phyloP scores from a whole-genome alignment of 495 filamentous ascomycete genomes.

The Ramalina intermedia region DNA sequence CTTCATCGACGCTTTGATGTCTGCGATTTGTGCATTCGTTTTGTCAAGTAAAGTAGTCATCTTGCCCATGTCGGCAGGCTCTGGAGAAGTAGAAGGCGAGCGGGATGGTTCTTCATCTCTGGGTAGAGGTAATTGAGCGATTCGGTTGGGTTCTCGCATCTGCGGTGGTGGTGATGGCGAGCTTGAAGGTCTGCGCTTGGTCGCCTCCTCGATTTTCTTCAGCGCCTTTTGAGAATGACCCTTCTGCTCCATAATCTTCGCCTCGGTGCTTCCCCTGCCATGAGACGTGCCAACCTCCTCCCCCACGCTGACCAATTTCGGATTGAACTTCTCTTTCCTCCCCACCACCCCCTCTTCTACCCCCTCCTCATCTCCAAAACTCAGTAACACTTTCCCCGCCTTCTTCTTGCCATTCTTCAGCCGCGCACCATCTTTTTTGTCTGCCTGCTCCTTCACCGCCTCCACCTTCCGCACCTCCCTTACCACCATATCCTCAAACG shows the following conservation, averaged over 20 bases:
- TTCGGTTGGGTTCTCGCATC: slow-evolving; percentile 21
- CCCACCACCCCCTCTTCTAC: slow-evolving; percentile 45
- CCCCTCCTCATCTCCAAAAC: slow-evolving; percentile 79
- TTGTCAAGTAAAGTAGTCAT: slow-evolving; percentile 52
- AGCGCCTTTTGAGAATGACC: slow-evolving; percentile 14
- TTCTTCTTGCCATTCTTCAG: slow-evolving; percentile 63
- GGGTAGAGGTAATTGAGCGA: slow-evolving; percentile 29
- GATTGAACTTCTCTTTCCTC: slow-evolving; percentile 88
- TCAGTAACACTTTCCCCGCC: slow-evolving; percentile 64
- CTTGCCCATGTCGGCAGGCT: slow-evolving; percentile 26
- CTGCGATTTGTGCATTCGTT: slow-evolving; percentile 84
- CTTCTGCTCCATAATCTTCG: slow-evolving; percentile 17
- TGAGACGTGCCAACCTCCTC: slow-evolving; percentile 21
- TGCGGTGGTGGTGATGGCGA: slow-evolving; percentile 18
- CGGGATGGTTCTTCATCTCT: slow-evolving; percentile 35
- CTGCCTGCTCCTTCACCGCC: slow-evolving; percentile 23
- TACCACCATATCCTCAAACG: slow-evolving; percentile 76
- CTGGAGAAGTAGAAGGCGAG: slow-evolving; percentile 35
- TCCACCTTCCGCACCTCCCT: slow-evolving; percentile 35
- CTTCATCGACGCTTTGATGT: slow-evolving; percentile 84
- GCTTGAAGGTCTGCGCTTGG: slow-evolving; percentile 8
- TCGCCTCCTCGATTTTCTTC: slow-evolving; percentile 18
- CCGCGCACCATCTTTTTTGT: slow-evolving; percentile 12
- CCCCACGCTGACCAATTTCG: slow-evolving; percentile 57
- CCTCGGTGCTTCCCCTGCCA: slow-evolving; percentile 9